phyloP scores from a whole-genome alignment of 140 eudicot genomes.

The Stevia rebaudiana region DNA sequence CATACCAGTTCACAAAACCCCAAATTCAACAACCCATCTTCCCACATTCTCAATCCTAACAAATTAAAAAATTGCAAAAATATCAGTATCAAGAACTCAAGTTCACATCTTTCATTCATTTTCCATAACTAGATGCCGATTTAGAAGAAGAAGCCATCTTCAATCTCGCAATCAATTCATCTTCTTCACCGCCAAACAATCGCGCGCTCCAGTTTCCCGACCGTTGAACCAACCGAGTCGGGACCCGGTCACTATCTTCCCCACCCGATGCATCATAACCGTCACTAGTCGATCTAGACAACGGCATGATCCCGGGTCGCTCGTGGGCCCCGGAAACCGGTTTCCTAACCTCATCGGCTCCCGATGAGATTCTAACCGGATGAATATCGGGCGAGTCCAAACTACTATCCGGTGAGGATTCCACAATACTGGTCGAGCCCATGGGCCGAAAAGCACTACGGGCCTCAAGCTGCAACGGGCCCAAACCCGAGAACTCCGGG shows the following conservation, averaged over 20 bases:
- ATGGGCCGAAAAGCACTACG: slow-evolving; percentile 56
- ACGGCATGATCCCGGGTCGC: slow-evolving; percentile 33
- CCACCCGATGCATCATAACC: slow-evolving; percentile 99
- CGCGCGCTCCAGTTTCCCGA: slow-evolving; percentile 63
- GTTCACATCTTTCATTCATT: slow-evolving; percentile 40
- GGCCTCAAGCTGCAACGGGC: slow-evolving; percentile 73
- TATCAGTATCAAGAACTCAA: slow-evolving; percentile 3
- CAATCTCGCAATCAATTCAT: slow-evolving; percentile 40
- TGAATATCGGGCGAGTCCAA: slow-evolving; percentile 81
- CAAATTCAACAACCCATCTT: slow-evolving; percentile 12
- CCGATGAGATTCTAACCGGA: slow-evolving; percentile 69
- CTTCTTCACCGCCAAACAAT: slow-evolving; percentile 55
- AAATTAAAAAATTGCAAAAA: slow-evolving; percentile 34
- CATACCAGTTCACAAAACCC: slow-evolving; percentile 17
- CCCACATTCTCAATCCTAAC: slow-evolving; percentile 22
- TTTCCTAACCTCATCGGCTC: slow-evolving; percentile 57
- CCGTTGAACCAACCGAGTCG: slow-evolving; percentile 53
- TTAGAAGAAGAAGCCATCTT: slow-evolving; percentile 45
- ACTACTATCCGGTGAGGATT: slow-evolving; percentile 91
- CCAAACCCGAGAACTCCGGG: slow-evolving; percentile 43
- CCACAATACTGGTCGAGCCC: slow-evolving; percentile 38
- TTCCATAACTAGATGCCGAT: slow-evolving; percentile 19
- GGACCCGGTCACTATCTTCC: slow-evolving; percentile 90
- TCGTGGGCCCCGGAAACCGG: slow-evolving; percentile 22
- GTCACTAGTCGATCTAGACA: slow-evolving; percentile 86